phyloP scores from a whole-genome alignment of 371 early-diverging fungal species.

The Rhizopus microsporus region DNA sequence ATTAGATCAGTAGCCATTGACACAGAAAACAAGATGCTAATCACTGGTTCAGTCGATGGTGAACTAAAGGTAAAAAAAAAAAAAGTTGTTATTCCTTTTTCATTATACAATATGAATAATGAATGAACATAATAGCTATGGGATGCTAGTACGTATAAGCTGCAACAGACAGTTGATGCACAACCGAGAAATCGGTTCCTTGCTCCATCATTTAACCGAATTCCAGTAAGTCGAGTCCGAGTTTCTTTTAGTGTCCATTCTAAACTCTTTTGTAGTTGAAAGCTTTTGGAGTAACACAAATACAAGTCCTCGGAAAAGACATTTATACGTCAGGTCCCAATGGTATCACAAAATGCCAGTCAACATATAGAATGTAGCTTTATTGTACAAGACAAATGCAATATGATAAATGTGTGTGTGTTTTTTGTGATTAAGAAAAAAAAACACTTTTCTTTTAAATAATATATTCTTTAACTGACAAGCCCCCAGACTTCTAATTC shows the following conservation, averaged over 20 bases:
- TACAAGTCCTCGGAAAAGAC: conserved; percentile 32
- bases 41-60: conserved; percentile 67
- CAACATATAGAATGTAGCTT: background rate
- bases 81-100: conserved; percentile 3
- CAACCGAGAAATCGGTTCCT: conserved; percentile 65
- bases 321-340: conserved; percentile 51
- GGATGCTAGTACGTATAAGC: conserved; percentile 64
- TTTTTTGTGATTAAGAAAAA: conserved; percentile 1
- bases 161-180: conserved; percentile 47
- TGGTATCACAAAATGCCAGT: conserved; percentile 40
- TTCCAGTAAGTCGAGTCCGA: conserved; percentile 46
- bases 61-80: conserved; percentile 52
- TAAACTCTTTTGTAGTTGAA: conserved; percentile 32
- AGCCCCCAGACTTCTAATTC: conserved; percentile 48
- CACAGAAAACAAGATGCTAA: conserved; percentile 50
- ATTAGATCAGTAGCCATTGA: conserved; percentile 73
- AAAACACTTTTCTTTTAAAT: conserved; percentile 1
- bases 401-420: background rate
- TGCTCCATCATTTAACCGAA: conserved; percentile 56
- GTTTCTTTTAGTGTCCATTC: background rate
- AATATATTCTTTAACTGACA: conserved; percentile 3
- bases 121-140: conserved; percentile 50
- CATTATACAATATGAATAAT: background rate
- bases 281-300: conserved; percentile 54
- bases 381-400: conserved; percentile 1